These are phyloP conservation scores for Excoecaria agallocha DNA, from an alignment of 345 rosid genomes.

Conservation along the genomic window DNA sequence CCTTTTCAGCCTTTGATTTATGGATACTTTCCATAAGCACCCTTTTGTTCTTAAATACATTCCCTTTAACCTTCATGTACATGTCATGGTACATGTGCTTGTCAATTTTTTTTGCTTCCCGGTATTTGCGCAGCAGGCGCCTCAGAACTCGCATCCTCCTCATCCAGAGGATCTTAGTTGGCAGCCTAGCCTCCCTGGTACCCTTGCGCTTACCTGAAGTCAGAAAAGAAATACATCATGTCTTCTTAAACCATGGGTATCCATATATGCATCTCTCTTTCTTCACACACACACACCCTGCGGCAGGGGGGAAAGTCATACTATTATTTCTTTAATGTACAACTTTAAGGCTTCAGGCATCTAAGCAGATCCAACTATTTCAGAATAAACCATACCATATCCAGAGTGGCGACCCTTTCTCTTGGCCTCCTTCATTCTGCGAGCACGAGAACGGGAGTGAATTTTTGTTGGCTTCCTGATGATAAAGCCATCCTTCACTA, in stretches of 20 bases:
- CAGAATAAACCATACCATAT: constrained; percentile 48
- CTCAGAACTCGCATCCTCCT: constrained; percentile 93
- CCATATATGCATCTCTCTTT: too few species aligned
- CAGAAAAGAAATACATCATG: neutral
- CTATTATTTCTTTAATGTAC: too few species aligned
- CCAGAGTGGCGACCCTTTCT: constrained; percentile 98
- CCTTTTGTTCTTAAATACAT: constrained; percentile 91
- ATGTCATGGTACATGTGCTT: constrained; percentile 97
- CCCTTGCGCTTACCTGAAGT: constrained; percentile 67
- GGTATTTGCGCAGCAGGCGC: constrained; percentile 78
- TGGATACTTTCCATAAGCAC: constrained; percentile 97
- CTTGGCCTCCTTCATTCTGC: constrained; percentile 82
- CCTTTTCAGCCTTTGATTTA: constrained; percentile 94
- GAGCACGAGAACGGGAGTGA: constrained; percentile 92
- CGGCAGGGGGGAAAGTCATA: too few species aligned
- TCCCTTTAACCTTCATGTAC: constrained; percentile 99
- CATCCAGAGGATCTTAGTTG: constrained; percentile 96
- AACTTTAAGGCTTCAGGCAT: neutral
- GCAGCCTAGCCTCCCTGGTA: constrained; percentile 95
- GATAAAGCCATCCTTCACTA: constrained; percentile 92
- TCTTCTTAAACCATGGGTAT: too few species aligned
- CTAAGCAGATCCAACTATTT: neutral
- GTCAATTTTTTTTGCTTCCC: constrained; percentile 95
- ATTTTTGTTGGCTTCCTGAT: constrained; percentile 96
- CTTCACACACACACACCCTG: too few species aligned